Base-by-base conservation (phyloP, 768 basidiomycete genomes). In the Russula compacta region DNA sequence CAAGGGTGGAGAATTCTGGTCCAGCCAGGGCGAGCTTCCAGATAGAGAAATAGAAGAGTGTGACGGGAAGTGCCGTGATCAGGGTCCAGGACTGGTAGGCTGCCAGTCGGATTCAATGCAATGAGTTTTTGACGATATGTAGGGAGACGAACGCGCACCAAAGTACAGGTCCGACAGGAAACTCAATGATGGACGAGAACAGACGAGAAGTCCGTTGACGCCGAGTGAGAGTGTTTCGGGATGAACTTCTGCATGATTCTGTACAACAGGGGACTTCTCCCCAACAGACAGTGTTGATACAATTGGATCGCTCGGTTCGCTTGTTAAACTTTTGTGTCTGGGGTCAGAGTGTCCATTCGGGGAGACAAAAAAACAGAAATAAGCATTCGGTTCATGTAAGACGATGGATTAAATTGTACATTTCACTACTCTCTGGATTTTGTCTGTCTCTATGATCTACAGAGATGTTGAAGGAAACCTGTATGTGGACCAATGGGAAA, bases 11-110 rank as follows among this genome's bases (percentile, higher is more conserved):
- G 15, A 90, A 76, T 69, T 95, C 93, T 39, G 86, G 82, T 5
- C 93, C 93, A 11, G 88, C 83, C 35, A 95, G 78, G 32, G 87
- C 90, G 17, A 94, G 83, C 69, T 91, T 81, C 92, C 92, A 94
- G 19, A 95, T 83, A 29, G 89, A 92, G 74, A 92, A 95, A 73
- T 94, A 95, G 75, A 95, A 95, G 4, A 95, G 76, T 4, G 88
- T 84, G 1, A 87, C 85, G 6, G 86, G 81, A 19, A 93, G 81
- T 3, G 83, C 79, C 1, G 92, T 94, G 70, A 89, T 83, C 51
- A 89, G 78, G 1, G 91, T 88, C 88, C 89, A 92, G 71, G 86
- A 90, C 17, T 87, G 75, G 68, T 85, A 91, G 4, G 87, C 89
- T 91, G 58, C 11, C 53, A 55, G 29, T 35, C 2, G 14, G 61